Evolutionary conservation across 495 filamentous ascomycete genomes (phyloP).

Genomic region (Penicillium pancosmium): DNA sequence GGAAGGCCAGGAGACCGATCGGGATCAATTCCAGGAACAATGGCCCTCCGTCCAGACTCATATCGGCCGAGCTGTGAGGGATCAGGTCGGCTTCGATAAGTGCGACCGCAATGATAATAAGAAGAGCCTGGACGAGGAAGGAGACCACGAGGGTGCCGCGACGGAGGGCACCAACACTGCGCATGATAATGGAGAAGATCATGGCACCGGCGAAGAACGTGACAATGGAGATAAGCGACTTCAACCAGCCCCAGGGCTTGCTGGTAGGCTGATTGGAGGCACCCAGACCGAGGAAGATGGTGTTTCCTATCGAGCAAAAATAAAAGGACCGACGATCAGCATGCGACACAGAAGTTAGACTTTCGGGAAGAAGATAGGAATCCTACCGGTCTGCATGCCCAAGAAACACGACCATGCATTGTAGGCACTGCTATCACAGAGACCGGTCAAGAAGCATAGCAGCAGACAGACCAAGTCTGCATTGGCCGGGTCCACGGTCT

Average conservation of each 20-base stretch:
- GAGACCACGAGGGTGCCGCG: slow-evolving; percentile 56
- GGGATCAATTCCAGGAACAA: slow-evolving; percentile 55
- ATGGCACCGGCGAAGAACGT: slow-evolving; percentile 60
- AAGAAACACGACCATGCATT: slow-evolving; percentile 65
- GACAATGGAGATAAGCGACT: slow-evolving; percentile 60
- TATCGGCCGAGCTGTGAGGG: slow-evolving; percentile 38
- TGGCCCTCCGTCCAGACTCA: slow-evolving; percentile 28
- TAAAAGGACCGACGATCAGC: neutral
- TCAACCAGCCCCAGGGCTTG: slow-evolving; percentile 65
- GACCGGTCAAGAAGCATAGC: slow-evolving; percentile 58
- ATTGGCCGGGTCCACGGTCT: slow-evolving; percentile 43
- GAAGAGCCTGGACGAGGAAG: slow-evolving; percentile 59
- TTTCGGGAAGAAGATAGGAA: slow-evolving; percentile 9
- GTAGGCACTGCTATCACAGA: slow-evolving; percentile 64
- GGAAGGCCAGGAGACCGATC: slow-evolving; percentile 68
- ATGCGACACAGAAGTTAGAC: neutral
- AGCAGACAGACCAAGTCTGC: slow-evolving; percentile 58
- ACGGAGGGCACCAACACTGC: slow-evolving; percentile 38
- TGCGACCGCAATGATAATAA: slow-evolving; percentile 60
- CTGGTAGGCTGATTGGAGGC: slow-evolving; percentile 52
- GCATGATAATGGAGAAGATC: slow-evolving; percentile 44
- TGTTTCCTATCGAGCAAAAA: slow-evolving; percentile 52
- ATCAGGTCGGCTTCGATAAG: slow-evolving; percentile 56
- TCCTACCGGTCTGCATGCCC: slow-evolving; percentile 66
- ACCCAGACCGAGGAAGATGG: slow-evolving; percentile 67